Base-by-base conservation (phyloP, 176 grass and related monocot species). In the Lolium multiflorum region DNA sequence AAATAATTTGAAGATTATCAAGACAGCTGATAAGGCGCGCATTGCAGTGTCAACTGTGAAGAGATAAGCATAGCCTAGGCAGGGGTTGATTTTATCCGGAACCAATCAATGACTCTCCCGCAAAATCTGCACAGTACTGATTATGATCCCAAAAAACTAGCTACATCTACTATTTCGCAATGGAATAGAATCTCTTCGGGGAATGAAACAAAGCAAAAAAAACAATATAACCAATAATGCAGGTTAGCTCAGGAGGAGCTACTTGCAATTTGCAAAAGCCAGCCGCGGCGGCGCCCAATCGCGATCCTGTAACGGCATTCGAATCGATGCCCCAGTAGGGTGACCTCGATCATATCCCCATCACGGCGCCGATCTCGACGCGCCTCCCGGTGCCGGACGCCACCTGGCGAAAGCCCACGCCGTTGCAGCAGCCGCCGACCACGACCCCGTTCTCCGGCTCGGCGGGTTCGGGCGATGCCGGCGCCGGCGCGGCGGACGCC, bases 341-440 rank as follows among this genome's bases (percentile, higher is more conserved):
- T n/a, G n/a, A n/a, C n/a, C n/a, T n/a, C 44, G 71, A 50, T 87
- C 74, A 83, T 50, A 63, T 83, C 79, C 79, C 89, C 74, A 83
- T 64, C 55, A 87, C 57, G 11, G 65, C 80, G n/a, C 80, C 66
- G 44, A 83, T 18, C 74, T 83, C 84, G 65, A 83, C 57, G 84
- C 64, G 9, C 11, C 51, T 7, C 50, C 50, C 60, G 18, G 59
- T n/a, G 7, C 51, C 83, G 6, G 52, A 51, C 9, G 67, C 81
- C 84, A 59, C 75, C 74, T 75, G 84, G 84, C 74, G 73, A 1
- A 41, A 35, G 25, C 48, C 74, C 10, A 79, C 38, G 25, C 15
- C 48, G 47, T 35, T 66, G 52, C 22, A 28, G 12, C 68, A 38
- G 1, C 70, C 48, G 7, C 70, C 41, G 31, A 55, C 70, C 10